A percentile compares a stretch with the other conserved stretches of the same genome.
Evolutionary conservation across 2,329 filamentous ascomycete genomes (phyloP).

Genomic region (Cordyceps javanica): DNA sequence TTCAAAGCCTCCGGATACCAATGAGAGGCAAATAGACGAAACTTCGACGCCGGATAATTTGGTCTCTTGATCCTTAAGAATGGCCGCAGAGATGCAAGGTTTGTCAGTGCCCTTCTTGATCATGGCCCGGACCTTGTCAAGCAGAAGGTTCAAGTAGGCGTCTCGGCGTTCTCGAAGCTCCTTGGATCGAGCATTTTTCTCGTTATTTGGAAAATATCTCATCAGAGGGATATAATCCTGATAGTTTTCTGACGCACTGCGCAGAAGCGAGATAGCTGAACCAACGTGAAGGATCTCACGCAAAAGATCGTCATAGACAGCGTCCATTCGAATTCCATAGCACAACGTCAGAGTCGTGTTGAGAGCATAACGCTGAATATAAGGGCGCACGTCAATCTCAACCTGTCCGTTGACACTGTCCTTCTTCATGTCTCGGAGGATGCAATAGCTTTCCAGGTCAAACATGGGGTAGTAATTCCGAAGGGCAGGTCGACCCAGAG

Average conservation of each 20-base stretch:
- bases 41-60: conserved; percentile 47
- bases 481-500: conserved; percentile 39
- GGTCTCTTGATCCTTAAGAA: conserved; percentile 48
- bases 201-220: conserved; percentile 44
- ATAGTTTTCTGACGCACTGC: conserved; percentile 45
- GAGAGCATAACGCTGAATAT: conserved; percentile 44
- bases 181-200: conserved; percentile 41
- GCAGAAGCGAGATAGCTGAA: conserved; percentile 27
- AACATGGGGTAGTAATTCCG: conserved; percentile 46
- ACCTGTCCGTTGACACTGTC: conserved; percentile 26
- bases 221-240: conserved; percentile 48
- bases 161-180: conserved; percentile 42
- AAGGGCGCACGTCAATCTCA: conserved; percentile 41
- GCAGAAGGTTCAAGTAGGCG: conserved; percentile 41
- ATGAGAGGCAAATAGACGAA: conserved; percentile 44
- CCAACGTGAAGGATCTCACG: conserved; percentile 46
- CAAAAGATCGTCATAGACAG: conserved; percentile 46
- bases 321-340: conserved; percentile 39
- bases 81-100: conserved; percentile 47
- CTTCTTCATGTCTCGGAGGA: conserved; percentile 36
- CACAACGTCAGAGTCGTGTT: not conserved
- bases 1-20: conserved; percentile 49
- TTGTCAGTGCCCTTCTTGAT: conserved; percentile 45
- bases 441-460: conserved; percentile 45
- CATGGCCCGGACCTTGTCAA: conserved; percentile 45